Conservation (phyloP, 2,329 filamentous ascomycete species). For the Exophiala lecanii-corni region DNA sequence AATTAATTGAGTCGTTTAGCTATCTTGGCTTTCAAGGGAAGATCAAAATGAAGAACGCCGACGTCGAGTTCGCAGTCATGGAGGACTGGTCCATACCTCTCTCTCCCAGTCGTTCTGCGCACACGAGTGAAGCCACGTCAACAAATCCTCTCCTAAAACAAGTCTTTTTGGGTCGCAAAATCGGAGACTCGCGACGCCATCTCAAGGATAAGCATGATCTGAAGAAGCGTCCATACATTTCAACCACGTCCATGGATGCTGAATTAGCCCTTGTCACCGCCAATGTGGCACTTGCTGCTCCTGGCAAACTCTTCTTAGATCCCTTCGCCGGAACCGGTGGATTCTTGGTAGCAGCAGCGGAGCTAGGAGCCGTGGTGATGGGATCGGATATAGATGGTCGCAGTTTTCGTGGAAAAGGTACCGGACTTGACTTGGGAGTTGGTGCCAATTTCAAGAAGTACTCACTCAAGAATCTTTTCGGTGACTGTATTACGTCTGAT, state of each 20-base stretch:
- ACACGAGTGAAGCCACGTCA: neutral
- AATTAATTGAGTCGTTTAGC: conserved; percentile 74
- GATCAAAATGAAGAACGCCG: conserved; percentile 69
- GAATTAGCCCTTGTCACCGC: conserved; percentile 88
- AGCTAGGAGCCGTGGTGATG: conserved; percentile 78
- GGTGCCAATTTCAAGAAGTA: conserved; percentile 83
- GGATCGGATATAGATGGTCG: conserved; percentile 93
- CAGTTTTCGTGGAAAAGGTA: conserved; percentile 65
- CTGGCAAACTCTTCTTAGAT: conserved; percentile 85
- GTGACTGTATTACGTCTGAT: conserved; percentile 80
- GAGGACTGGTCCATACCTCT: conserved; percentile 64
- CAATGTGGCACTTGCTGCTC: conserved; percentile 77
- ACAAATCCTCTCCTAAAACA: conserved; percentile 34
- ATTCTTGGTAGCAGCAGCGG: conserved; percentile 82
- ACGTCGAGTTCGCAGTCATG: conserved; percentile 72
- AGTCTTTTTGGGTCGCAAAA: conserved; percentile 67
- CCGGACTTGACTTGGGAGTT: conserved; percentile 38
- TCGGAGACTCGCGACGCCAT: conserved; percentile 64
- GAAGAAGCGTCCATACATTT: conserved; percentile 91
- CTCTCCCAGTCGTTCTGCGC: neutral
- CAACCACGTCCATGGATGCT: conserved; percentile 95
- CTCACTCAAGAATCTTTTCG: conserved; percentile 58
- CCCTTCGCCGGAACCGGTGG: conserved; percentile 94
- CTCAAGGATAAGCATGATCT: conserved; percentile 72
- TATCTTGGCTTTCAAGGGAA: conserved; percentile 75